phyloP scores from a whole-genome alignment of 31 red algal species.

The Odonthalia washingtoniensis region DNA sequence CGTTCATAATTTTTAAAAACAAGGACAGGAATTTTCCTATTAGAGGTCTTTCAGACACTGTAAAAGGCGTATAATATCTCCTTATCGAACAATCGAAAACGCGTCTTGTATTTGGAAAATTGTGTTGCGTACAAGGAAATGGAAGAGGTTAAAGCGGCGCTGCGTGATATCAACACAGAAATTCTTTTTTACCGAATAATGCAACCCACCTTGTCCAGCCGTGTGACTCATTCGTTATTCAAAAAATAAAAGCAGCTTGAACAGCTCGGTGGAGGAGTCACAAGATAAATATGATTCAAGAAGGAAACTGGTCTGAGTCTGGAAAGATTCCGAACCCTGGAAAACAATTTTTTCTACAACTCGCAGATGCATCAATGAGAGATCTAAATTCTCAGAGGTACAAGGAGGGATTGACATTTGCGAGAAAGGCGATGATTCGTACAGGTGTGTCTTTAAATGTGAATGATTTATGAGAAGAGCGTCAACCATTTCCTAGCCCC shows the following conservation, averaged over 20 bases:
- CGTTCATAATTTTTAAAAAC: not conserved
- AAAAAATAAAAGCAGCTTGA: constrained; percentile 29
- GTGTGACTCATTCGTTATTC: constrained; percentile 17
- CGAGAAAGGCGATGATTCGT: too few relatives aligned
- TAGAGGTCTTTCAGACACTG: not conserved
- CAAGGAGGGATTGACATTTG: too few relatives aligned
- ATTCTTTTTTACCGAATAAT: constrained; percentile 22
- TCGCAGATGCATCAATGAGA: too few relatives aligned
- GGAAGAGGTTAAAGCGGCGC: not conserved
- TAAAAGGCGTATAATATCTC: not conserved
- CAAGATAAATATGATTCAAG: not conserved
- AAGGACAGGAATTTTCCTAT: constrained; percentile 5
- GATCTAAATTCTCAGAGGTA: too few relatives aligned
- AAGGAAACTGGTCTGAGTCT: too few relatives aligned
- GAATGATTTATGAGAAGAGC: too few relatives aligned
- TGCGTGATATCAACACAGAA: not conserved
- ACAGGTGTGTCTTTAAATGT: too few relatives aligned
- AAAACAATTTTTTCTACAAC: too few relatives aligned
- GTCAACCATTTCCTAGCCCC: too few relatives aligned
- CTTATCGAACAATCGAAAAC: not conserved
- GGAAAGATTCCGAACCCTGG: too few relatives aligned
- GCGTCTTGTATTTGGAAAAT: not conserved
- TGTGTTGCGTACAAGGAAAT: not conserved
- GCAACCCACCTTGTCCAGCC: constrained; percentile 35
- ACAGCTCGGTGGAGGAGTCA: not conserved